Percentiles rank a stretch among this genome's conserved stretches.
Conservation (phyloP, 2,329 filamentous ascomycete species). For the Sporothrix dimorphospora region DNA sequence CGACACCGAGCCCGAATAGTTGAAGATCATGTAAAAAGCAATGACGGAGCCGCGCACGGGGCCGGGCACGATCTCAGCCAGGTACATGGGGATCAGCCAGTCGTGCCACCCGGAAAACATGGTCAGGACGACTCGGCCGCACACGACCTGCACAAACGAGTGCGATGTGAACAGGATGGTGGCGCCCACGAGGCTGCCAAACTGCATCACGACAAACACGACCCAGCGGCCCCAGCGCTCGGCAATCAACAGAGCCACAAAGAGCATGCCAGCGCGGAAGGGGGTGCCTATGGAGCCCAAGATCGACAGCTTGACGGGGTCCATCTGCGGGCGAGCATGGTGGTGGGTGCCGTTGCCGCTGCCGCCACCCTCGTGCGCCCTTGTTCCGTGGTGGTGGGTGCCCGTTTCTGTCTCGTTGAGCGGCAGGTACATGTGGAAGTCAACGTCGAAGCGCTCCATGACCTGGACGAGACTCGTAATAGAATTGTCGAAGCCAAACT, state of each 20-base stretch:
- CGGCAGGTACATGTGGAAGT: slow-evolving; percentile 30
- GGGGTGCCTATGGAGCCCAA: slow-evolving; percentile 27
- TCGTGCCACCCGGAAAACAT: slow-evolving; percentile 33
- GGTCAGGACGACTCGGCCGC: slow-evolving; percentile 31
- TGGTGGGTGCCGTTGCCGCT: not conserved
- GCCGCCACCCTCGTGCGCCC: not conserved
- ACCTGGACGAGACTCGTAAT: slow-evolving; percentile 28
- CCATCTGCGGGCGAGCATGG: slow-evolving; percentile 12
- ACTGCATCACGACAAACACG: slow-evolving; percentile 32
- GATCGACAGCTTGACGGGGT: slow-evolving; percentile 28
- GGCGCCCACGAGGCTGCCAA: slow-evolving; percentile 28
- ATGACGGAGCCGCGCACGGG: slow-evolving; percentile 31
- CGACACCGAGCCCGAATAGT: slow-evolving; percentile 28
- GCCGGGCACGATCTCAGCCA: slow-evolving; percentile 33
- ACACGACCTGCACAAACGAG: slow-evolving; percentile 30
- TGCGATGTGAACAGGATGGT: slow-evolving; percentile 29
- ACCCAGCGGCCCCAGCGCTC: slow-evolving; percentile 31
- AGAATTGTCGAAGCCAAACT: slow-evolving; percentile 32
- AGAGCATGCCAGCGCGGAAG: slow-evolving; percentile 28
- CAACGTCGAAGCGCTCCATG: slow-evolving; percentile 32
- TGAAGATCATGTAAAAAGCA: slow-evolving; percentile 30
- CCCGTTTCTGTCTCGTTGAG: not conserved
- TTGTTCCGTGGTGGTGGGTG: not conserved
- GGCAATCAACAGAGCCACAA: slow-evolving; percentile 27
- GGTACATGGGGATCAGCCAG: slow-evolving; percentile 34